These are phyloP conservation scores for Talaromyces sp. DNA, from an alignment of 2,329 filamentous ascomycete genomes.

Conservation along the genomic window DNA sequence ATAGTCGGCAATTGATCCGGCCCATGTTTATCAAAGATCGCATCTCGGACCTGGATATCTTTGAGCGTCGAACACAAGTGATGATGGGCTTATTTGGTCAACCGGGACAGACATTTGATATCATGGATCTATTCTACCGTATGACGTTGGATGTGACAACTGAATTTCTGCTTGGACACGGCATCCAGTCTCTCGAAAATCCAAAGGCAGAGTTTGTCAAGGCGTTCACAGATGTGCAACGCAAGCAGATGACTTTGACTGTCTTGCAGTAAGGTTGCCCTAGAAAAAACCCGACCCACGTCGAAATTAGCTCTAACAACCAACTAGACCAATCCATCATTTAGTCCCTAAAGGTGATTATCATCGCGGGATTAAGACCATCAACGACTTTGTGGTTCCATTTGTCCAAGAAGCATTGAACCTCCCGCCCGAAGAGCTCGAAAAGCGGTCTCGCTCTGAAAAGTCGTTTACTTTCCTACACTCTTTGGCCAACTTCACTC, in stretches of 20 bases:
- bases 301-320: background rate
- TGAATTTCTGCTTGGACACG: constrained; percentile 69
- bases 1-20: constrained; percentile 72
- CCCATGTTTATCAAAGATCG: constrained; percentile 85
- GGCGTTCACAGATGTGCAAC: constrained; percentile 70
- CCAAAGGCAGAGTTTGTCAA: constrained; percentile 67
- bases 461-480: constrained; percentile 68
- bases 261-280: constrained; percentile 47
- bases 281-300: background rate
- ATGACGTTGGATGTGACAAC: constrained; percentile 74
- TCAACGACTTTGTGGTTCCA: constrained; percentile 65
- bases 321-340: constrained; percentile 48
- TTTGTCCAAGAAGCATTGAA: constrained; percentile 69
- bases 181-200: constrained; percentile 53
- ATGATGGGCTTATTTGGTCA: constrained; percentile 60
- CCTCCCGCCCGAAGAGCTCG: constrained; percentile 63
- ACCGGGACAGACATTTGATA: constrained; percentile 33
- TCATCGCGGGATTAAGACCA: constrained; percentile 53
- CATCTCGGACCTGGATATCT: constrained; percentile 71
- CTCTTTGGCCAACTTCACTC: constrained; percentile 67
- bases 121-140: constrained; percentile 31
- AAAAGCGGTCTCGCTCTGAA: constrained; percentile 32
- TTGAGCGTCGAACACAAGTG: constrained; percentile 65
- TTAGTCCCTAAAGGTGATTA: constrained; percentile 58
- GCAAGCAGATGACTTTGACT: constrained; percentile 60